Percentiles rank a stretch among this genome's conserved stretches.
Evolutionary conservation across 345 rosid genomes (phyloP).

Genomic region (Citrus inodora): DNA sequence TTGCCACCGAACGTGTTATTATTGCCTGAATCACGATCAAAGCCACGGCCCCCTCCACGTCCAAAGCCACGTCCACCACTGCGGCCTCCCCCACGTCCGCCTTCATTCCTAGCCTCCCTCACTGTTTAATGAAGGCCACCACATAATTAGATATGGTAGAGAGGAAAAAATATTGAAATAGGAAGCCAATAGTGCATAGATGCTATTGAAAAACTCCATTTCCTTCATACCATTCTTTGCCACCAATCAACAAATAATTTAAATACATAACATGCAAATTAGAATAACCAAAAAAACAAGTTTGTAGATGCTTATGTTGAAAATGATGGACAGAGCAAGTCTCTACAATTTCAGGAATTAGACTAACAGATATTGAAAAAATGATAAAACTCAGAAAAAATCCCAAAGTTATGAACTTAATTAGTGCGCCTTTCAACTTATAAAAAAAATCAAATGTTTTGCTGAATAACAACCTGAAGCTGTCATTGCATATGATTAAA

Average conservation of each 20-base stretch:
- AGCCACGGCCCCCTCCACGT: constrained; percentile 62
- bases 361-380: background rate
- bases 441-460: no score
- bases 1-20: constrained; percentile 38
- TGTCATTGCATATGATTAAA: background rate
- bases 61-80: constrained; percentile 54
- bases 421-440: background rate
- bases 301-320: no score
- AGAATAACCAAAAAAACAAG: background rate
- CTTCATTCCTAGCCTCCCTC: constrained; percentile 71
- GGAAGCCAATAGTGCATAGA: background rate
- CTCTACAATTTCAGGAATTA: background rate
- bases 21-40: constrained; percentile 51
- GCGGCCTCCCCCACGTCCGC: constrained; percentile 63
- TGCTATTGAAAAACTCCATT: background rate
- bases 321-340: background rate
- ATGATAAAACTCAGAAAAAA: no score
- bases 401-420: background rate
- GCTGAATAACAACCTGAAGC: background rate
- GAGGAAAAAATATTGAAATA: background rate
- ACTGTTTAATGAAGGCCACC: constrained; percentile 35
- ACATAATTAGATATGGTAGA: background rate
- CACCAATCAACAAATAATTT: background rate
- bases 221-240: background rate
- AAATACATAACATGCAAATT: background rate